phyloP scores from a whole-genome alignment of 148 eudicot genomes.

The Tetragonia tetragonoides region DNA sequence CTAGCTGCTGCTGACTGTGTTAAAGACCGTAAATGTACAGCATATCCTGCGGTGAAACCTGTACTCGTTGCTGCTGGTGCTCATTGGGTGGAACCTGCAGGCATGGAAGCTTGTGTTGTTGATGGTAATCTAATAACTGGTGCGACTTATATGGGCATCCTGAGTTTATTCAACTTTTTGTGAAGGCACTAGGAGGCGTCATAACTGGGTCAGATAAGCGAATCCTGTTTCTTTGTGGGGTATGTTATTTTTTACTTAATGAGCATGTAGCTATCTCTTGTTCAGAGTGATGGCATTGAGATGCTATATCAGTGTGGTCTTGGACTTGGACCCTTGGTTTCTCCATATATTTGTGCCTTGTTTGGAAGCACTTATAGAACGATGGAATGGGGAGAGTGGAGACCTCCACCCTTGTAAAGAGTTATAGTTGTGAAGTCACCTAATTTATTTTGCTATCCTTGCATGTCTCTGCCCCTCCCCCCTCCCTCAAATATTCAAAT shows the following conservation, averaged over 20 bases:
- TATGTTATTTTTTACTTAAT: constrained; percentile 33
- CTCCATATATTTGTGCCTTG: too few relatives aligned
- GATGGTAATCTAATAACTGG: constrained; percentile 84
- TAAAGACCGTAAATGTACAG: constrained; percentile 82
- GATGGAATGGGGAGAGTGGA: too few relatives aligned
- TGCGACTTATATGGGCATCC: constrained; percentile 72
- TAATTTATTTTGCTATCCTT: too few relatives aligned
- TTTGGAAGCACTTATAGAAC: too few relatives aligned
- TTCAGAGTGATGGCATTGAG: neutral
- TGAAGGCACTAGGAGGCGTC: constrained; percentile 87
- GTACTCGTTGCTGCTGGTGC: constrained; percentile 90
- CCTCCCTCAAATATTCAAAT: too few relatives aligned
- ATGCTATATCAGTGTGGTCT: too few relatives aligned
- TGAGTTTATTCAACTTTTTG: constrained; percentile 68
- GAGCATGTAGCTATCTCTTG: neutral
- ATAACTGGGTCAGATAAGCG: constrained; percentile 65
- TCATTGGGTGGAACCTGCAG: constrained; percentile 77
- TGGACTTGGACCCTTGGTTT: too few relatives aligned
- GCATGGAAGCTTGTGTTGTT: constrained; percentile 49
- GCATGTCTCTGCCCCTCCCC: too few relatives aligned
- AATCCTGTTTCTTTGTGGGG: constrained; percentile 93
- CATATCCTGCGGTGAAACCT: constrained; percentile 65
- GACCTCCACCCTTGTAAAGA: too few relatives aligned
- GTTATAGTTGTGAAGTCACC: too few relatives aligned
- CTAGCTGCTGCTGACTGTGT: constrained; percentile 77